These are phyloP conservation scores for Nelumbo lutea DNA, from an alignment of 164 flowering plant species.

Conservation along the genomic window DNA sequence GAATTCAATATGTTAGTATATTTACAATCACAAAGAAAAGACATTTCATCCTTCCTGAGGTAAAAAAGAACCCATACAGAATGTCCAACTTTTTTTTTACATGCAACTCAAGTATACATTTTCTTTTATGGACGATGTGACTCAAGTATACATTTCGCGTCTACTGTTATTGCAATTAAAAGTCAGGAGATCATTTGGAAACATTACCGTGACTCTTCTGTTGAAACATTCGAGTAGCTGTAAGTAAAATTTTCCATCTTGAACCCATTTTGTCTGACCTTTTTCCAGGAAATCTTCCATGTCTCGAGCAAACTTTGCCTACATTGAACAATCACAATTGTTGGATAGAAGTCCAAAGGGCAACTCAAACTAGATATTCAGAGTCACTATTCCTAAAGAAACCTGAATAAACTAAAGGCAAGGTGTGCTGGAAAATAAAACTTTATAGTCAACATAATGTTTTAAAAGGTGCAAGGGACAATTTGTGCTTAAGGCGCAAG, in stretches of 20 bases:
- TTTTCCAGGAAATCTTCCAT: constrained; percentile 68
- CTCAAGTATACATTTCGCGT: neutral
- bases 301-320: constrained; percentile 60
- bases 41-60: too few relatives aligned
- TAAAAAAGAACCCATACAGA: too few relatives aligned
- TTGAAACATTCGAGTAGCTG: constrained; percentile 18
- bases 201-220: constrained; percentile 11
- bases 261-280: constrained; percentile 26
- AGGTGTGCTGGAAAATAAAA: too few relatives aligned
- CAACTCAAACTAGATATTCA: too few relatives aligned
- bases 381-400: too few relatives aligned
- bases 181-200: neutral
- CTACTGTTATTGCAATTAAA: neutral
- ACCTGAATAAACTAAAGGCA: too few relatives aligned
- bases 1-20: neutral
- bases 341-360: neutral
- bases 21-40: neutral
- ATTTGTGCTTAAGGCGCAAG: too few relatives aligned
- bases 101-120: too few relatives aligned
- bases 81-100: too few relatives aligned
- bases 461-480: too few relatives aligned
- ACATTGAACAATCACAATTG: constrained; percentile 13
- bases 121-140: neutral
- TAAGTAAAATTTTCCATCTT: constrained; percentile 31
- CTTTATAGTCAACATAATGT: too few relatives aligned